These are phyloP conservation scores for Saccharomyces hybrid DNA, from an alignment of 1,139 yeast genomes.

Conservation along the genomic window DNA sequence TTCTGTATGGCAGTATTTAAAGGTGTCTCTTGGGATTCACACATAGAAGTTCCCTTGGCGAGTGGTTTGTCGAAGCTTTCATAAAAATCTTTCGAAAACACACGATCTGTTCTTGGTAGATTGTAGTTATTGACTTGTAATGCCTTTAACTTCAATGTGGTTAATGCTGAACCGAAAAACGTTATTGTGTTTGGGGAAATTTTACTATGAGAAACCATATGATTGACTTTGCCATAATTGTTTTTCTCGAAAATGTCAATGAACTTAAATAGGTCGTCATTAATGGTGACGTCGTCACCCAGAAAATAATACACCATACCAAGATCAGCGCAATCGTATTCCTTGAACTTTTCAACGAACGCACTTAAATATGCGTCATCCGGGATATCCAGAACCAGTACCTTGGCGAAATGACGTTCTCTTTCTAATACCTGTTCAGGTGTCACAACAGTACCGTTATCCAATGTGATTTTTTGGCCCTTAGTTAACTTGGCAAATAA, in stretches of 20 bases:
- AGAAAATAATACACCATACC: conserved; percentile 68
- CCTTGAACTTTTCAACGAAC: conserved; percentile 18
- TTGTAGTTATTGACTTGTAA: conserved; percentile 48
- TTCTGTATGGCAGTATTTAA: conserved; percentile 9
- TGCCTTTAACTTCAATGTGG: conserved; percentile 50
- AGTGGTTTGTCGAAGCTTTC: conserved; percentile 20
- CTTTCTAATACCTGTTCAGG: conserved; percentile 73
- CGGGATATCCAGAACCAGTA: conserved; percentile 73
- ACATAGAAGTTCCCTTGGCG: conserved; percentile 20
- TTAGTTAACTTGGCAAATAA: conserved; percentile 50
- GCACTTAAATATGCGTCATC: conserved; percentile 38
- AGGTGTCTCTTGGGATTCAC: conserved; percentile 20
- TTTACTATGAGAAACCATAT: conserved; percentile 63
- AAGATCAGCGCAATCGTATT: conserved; percentile 32
- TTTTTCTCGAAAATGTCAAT: conserved; percentile 41
- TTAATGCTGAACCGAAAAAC: conserved; percentile 47
- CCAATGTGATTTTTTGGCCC: conserved; percentile 52
- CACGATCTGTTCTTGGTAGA: conserved; percentile 37
- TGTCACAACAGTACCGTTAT: conserved; percentile 48
- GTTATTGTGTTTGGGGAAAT: conserved; percentile 55
- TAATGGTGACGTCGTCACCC: conserved; percentile 54
- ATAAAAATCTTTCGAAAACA: conserved; percentile 28
- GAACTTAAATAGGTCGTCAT: conserved; percentile 37
- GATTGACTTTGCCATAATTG: conserved; percentile 42
- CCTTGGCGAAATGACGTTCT: conserved; percentile 48